phyloP scores from a whole-genome alignment of 495 filamentous ascomycete genomes.

The Annulohypoxylon maeteangense region DNA sequence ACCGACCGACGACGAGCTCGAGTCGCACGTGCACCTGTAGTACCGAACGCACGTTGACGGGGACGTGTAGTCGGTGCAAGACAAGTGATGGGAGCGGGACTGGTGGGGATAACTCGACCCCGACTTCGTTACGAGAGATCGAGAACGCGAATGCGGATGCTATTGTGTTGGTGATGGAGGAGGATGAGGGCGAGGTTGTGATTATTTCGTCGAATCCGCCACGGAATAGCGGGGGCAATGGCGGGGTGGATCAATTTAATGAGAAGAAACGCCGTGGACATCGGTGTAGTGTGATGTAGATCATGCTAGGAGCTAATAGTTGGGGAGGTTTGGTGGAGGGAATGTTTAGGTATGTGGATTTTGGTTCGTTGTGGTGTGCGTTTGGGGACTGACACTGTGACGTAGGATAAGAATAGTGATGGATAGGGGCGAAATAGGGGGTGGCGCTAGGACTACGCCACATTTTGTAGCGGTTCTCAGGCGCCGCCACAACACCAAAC shows the following conservation, averaged over 20 bases:
- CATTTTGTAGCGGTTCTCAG: not conserved
- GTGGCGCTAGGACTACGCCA: not conserved
- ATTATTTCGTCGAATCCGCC: not conserved
- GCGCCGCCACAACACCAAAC: not conserved
- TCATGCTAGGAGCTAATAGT: no score
- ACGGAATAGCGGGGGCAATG: not conserved
- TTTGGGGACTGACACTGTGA: not conserved
- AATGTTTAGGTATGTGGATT: not conserved
- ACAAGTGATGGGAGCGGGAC: not conserved
- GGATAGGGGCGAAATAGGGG: not conserved
- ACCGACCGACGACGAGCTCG: not conserved
- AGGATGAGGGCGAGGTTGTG: not conserved
- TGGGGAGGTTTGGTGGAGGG: not conserved
- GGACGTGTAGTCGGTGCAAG: not conserved
- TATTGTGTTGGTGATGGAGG: no score
- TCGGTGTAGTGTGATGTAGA: not conserved
- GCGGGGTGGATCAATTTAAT: not conserved
- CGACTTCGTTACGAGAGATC: conserved; percentile 20
- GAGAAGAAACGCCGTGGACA: not conserved
- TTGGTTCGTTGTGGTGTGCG: not conserved
- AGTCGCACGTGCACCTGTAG: conserved; percentile 2
- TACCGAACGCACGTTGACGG: conserved; percentile 15
- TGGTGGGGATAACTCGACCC: not conserved
- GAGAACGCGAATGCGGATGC: conserved; percentile 12
- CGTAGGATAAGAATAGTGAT: not conserved